Evolutionary conservation across 495 filamentous ascomycete species (phyloP).

Genomic region (Podospora pseudocomata): DNA sequence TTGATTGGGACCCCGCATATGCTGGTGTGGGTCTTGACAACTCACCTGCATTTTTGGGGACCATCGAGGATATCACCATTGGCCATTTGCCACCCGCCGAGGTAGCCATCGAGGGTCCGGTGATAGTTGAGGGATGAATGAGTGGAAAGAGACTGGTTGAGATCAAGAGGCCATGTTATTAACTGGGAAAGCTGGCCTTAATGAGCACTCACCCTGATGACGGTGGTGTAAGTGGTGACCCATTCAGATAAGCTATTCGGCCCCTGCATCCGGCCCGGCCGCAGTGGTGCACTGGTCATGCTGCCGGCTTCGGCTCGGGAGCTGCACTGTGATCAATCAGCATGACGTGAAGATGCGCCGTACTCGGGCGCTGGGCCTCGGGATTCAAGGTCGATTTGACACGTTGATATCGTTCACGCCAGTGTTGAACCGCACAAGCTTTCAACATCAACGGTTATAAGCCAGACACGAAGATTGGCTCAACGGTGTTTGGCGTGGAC

Average conservation of each 20-base stretch:
- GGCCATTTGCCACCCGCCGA: background rate
- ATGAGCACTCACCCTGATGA: background rate
- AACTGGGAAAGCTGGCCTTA: background rate
- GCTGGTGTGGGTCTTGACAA: background rate
- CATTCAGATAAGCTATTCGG: background rate
- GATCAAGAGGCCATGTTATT: background rate
- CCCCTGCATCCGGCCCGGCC: background rate
- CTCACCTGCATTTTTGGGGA: background rate
- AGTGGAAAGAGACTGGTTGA: background rate
- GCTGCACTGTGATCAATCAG: background rate
- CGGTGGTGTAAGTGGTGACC: background rate
- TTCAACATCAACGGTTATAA: background rate
- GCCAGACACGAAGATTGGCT: background rate
- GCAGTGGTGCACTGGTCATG: background rate
- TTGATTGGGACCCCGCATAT: background rate
- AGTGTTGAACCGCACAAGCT: background rate
- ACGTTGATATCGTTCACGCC: background rate
- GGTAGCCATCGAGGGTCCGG: background rate
- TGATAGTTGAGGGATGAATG: background rate
- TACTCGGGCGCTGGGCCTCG: background rate
- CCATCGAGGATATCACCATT: background rate
- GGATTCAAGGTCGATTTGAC: background rate
- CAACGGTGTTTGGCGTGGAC: background rate
- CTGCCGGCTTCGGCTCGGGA: background rate
- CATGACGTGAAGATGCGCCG: background rate